Conservation (phyloP, 208 protist species). For the Leishmania gerbilli region DNA sequence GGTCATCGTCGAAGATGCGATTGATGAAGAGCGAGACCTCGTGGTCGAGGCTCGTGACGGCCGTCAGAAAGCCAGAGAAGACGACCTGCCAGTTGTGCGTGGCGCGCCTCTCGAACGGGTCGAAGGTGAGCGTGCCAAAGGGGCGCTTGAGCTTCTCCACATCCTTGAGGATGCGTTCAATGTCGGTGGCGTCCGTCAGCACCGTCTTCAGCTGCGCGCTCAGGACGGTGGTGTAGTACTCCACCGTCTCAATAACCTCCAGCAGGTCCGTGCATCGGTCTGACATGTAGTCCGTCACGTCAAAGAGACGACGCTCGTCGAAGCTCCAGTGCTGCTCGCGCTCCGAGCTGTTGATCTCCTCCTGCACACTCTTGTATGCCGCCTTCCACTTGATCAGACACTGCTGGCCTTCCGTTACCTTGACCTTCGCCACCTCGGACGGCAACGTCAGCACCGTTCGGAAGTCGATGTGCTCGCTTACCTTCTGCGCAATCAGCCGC, state of each 20-base stretch:
- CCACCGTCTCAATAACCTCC: conserved; percentile 93
- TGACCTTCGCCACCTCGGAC: conserved; percentile 69
- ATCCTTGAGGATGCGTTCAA: conserved; percentile 95
- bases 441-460: conserved; percentile 84
- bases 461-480: conserved; percentile 94
- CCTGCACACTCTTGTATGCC: conserved; percentile 92
- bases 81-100: conserved; percentile 93
- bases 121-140: conserved; percentile 95
- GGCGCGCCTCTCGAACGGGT: conserved; percentile 95
- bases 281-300: conserved; percentile 97
- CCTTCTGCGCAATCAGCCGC: conserved; percentile 95
- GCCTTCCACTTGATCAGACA: conserved; percentile 96
- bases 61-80: conserved; percentile 93
- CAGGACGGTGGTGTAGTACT: conserved; percentile 97
- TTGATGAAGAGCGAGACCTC: conserved; percentile 97
- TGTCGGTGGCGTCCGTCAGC: conserved; percentile 95
- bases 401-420: conserved; percentile 92
- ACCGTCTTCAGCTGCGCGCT: conserved; percentile 97
- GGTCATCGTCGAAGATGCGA: conserved; percentile 96
- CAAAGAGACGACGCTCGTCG: conserved; percentile 96
- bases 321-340: conserved; percentile 98
- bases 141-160: conserved; percentile 95
- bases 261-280: conserved; percentile 95
- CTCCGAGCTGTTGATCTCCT: conserved; percentile 96
- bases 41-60: conserved; percentile 94